A percentile compares a stretch with the other conserved stretches of the same genome.
phyloP scores from a whole-genome alignment of 768 basidiomycete species.

The Suillus alpinus region DNA sequence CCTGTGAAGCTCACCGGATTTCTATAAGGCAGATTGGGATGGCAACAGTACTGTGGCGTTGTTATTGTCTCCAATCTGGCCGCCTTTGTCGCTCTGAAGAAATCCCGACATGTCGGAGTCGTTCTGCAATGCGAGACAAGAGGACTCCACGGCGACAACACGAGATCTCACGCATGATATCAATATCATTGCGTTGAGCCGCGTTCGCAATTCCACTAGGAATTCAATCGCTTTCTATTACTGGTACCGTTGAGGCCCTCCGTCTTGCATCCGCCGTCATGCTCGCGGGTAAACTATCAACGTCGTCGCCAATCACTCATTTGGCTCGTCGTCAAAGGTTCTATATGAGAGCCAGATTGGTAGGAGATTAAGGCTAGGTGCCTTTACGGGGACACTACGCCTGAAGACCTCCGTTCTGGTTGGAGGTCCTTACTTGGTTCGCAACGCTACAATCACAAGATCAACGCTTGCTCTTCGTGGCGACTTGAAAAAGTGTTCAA shows the following conservation, averaged over 20 bases:
- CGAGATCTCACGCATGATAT: slow-evolving; percentile 28
- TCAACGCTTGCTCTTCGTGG: slow-evolving; percentile 59
- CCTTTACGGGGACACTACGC: slow-evolving; percentile 52
- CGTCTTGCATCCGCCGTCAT: slow-evolving; percentile 49
- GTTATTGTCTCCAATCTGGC: slow-evolving; percentile 41
- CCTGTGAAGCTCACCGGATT: slow-evolving; percentile 72
- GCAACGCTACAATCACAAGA: slow-evolving; percentile 45
- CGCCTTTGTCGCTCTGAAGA: slow-evolving; percentile 53
- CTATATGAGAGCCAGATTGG: slow-evolving; percentile 60
- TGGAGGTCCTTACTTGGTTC: slow-evolving; percentile 63
- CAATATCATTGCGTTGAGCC: slow-evolving; percentile 1
- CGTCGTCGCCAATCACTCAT: slow-evolving; percentile 67
- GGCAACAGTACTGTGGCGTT: slow-evolving; percentile 56
- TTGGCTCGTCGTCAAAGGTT: slow-evolving; percentile 54
- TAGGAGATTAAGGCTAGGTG: slow-evolving; percentile 57
- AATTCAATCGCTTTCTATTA: slow-evolving; percentile 49
- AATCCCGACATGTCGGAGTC: slow-evolving; percentile 66
- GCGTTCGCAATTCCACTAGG: background rate
- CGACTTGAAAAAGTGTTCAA: slow-evolving; percentile 58
- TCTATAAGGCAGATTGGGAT: slow-evolving; percentile 76
- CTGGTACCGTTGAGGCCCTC: slow-evolving; percentile 55
- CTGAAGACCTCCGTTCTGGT: slow-evolving; percentile 65
- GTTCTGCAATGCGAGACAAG: slow-evolving; percentile 71
- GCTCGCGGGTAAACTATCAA: slow-evolving; percentile 70
- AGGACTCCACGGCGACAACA: slow-evolving; percentile 58